Evolutionary conservation across 2,329 filamentous ascomycete genomes (phyloP).

Genomic region (Apiospora malaysiana): DNA sequence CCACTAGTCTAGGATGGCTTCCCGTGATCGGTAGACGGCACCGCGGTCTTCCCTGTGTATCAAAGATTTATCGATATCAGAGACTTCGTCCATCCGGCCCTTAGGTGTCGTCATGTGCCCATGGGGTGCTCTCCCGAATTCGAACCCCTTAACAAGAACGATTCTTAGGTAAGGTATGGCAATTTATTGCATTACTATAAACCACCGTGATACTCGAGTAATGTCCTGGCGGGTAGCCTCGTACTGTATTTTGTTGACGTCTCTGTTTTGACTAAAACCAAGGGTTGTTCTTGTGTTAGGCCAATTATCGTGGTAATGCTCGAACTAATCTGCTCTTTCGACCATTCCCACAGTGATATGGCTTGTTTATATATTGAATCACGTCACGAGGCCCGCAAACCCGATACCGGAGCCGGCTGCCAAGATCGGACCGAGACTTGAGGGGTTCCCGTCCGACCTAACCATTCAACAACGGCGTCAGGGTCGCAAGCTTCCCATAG

Average conservation of each 20-base stretch:
- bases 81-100: not conserved
- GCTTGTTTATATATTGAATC: not conserved
- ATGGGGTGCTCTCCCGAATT: not conserved
- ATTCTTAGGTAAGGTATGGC: not conserved
- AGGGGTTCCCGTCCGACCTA: not conserved
- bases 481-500: not conserved
- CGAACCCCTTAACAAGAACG: not conserved
- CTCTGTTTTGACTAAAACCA: not conserved
- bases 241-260: not conserved
- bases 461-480: conserved; percentile 9
- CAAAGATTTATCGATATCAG: too few species aligned
- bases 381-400: not conserved
- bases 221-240: not conserved
- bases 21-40: too few species aligned
- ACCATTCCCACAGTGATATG: not conserved
- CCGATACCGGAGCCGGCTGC: conserved; percentile 17
- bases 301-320: not conserved
- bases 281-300: not conserved
- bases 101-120: not conserved
- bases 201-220: not conserved
- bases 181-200: not conserved
- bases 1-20: too few species aligned
- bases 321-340: too few species aligned
- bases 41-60: too few species aligned
- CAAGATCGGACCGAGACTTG: conserved; percentile 13